Evolutionary conservation across 2,329 filamentous ascomycete species (phyloP), one percentile per base, ranked within the genome.

Genomic region (Pezizomycotina sp.): DNA sequence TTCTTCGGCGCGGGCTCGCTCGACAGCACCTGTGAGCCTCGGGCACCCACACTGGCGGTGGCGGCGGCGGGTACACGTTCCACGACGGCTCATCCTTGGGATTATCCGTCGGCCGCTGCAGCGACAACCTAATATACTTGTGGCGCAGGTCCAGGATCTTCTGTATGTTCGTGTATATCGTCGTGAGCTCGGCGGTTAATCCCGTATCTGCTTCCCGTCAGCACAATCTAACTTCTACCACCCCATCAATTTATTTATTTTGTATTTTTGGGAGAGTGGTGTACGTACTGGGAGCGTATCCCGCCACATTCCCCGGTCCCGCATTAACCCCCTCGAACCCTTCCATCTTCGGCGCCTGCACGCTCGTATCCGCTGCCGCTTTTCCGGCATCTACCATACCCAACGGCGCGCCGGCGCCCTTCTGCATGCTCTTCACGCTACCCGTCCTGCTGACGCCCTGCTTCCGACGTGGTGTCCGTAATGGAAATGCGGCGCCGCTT

Each of bases 151-250:
- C 81, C 28, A 93, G 60, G n/a, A 95, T 71, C 48, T 77, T 77
- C 55, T 92, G 80, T 37, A 98, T 82, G 48, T 89, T 91, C 47
- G 74, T 75, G 51, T 91, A 93, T 47, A 98, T 93, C 13, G 72
- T 68, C 50, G 71, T 73, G 47, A 98, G 62, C 58, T 98, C 89
- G 2, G 77, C 67, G 2, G 81, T 82, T 48, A 95, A 77, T 34
- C 77, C 75, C 24, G 77, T 71, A 50, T 91, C 81, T 28, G 69
- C 72, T 48, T 77, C 71, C 24, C 35, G 33, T 38, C n/a, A 30
- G 29, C 21, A 30, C n/a, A n/a, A n/a, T n/a, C n/a, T n/a, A 5
- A 16, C 16, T 20, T 28, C 24, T 13, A 23, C 30, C 21, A 19
- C 8, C 3, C 20, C 14, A 25, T n/a, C n/a, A n/a, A n/a, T n/a